Conservation (phyloP, 768 basidiomycete genomes). For the Fistulinella prunicolor region DNA sequence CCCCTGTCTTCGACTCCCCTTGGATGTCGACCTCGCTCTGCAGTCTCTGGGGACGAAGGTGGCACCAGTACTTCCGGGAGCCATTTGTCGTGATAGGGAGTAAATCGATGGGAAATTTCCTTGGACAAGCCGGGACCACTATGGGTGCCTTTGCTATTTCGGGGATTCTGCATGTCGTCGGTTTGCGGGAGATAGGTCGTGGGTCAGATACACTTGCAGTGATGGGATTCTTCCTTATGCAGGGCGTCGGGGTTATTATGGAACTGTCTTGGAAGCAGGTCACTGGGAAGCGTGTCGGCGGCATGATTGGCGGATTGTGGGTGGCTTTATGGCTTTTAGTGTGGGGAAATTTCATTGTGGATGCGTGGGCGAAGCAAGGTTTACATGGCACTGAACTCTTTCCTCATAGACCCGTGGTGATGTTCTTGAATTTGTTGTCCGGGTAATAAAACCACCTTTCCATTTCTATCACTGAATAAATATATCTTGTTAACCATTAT, state of each 20-base stretch:
- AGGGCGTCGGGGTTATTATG: constrained; percentile 49
- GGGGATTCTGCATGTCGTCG: constrained; percentile 56
- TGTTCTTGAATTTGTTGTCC: constrained; percentile 14
- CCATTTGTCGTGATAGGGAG: constrained; percentile 52
- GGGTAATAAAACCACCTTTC: neutral
- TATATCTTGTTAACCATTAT: neutral
- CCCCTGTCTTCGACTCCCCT: constrained; percentile 58
- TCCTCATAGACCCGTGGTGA: constrained; percentile 18
- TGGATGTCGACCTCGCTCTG: constrained; percentile 56
- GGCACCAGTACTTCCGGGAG: constrained; percentile 69
- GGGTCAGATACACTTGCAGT: constrained; percentile 45
- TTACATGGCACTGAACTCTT: constrained; percentile 13
- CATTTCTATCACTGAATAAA: neutral
- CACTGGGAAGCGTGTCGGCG: constrained; percentile 48
- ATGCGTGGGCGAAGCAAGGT: constrained; percentile 35
- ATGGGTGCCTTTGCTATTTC: constrained; percentile 61
- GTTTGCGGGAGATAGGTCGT: constrained; percentile 55
- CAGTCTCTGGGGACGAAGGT: constrained; percentile 60
- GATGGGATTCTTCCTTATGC: constrained; percentile 55
- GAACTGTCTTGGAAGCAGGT: constrained; percentile 45
- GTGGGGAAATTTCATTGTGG: constrained; percentile 48
- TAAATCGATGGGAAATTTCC: constrained; percentile 40
- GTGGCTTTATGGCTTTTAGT: constrained; percentile 42
- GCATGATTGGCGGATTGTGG: constrained; percentile 53
- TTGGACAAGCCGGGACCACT: constrained; percentile 49